Evolutionary conservation across 768 basidiomycete species (phyloP).

Genomic region (Mycena sanguinolenta): DNA sequence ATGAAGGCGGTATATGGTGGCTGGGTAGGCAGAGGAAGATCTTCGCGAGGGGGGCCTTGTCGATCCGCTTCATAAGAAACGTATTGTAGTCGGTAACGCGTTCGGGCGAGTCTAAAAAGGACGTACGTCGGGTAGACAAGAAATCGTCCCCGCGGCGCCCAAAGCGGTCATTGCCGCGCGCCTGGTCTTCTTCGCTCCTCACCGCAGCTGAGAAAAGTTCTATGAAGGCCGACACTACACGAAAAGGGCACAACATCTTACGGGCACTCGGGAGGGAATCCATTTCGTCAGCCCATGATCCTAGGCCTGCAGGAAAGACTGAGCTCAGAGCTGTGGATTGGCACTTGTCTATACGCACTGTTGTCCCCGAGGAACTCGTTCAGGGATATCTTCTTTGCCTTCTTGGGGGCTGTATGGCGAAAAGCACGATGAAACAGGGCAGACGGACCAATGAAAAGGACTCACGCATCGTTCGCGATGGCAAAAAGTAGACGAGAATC

Average conservation of each 20-base stretch:
- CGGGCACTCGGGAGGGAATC: constrained; percentile 93
- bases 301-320: constrained; percentile 77
- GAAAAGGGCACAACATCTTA: constrained; percentile 58
- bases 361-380: constrained; percentile 93
- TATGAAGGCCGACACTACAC: constrained; percentile 23
- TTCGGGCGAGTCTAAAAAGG: constrained; percentile 24
- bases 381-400: constrained; percentile 92
- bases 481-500: constrained; percentile 5
- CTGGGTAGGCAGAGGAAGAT: constrained; percentile 93
- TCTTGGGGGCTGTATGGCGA: constrained; percentile 79
- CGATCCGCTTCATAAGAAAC: constrained; percentile 63
- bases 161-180: constrained; percentile 66
- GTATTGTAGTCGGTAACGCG: constrained; percentile 22
- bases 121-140: constrained; percentile 70
- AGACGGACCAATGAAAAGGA: background rate
- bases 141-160: constrained; percentile 72
- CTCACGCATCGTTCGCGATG: constrained; percentile 34
- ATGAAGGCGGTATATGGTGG: constrained; percentile 98
- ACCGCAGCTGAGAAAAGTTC: constrained; percentile 67
- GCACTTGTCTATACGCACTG: constrained; percentile 68
- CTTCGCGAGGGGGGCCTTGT: constrained; percentile 78
- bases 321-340: constrained; percentile 30
- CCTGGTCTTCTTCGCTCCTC: constrained; percentile 76
- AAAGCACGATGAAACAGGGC: background rate
- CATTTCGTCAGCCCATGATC: constrained; percentile 99